Percentiles rank a stretch among this genome's conserved stretches.
phyloP scores from a whole-genome alignment of 495 filamentous ascomycete species.

The Penicillium flavigenum region DNA sequence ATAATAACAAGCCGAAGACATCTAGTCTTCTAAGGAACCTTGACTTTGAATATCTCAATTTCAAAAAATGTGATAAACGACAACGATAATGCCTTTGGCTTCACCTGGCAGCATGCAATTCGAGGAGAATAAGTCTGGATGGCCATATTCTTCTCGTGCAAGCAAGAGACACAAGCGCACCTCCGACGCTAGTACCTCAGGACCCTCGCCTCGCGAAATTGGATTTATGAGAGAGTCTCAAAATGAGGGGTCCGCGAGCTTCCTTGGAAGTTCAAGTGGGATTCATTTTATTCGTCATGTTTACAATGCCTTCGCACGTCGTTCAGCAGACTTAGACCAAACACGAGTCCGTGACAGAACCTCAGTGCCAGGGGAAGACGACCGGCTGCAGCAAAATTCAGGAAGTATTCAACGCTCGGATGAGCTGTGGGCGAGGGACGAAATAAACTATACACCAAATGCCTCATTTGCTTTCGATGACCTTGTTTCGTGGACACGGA shows the following conservation, averaged over 20 bases:
- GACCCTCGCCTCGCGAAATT: conserved; percentile 36
- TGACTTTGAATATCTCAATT: background rate
- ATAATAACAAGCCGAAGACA: no score
- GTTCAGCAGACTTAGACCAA: conserved; percentile 35
- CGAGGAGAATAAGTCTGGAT: conserved; percentile 23
- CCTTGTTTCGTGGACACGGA: conserved; percentile 39
- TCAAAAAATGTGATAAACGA: conserved; percentile 7
- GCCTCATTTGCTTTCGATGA: conserved; percentile 30
- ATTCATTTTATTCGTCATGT: conserved; percentile 52
- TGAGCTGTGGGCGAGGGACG: conserved; percentile 32
- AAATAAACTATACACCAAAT: conserved; percentile 23
- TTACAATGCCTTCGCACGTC: conserved; percentile 44
- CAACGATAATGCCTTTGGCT: conserved; percentile 21
- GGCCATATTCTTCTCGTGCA: conserved; percentile 21
- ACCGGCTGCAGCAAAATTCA: conserved; percentile 32
- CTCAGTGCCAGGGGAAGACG: conserved; percentile 49
- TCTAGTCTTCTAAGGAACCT: no score
- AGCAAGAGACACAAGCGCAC: conserved; percentile 36
- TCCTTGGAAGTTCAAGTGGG: conserved; percentile 52
- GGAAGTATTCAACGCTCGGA: conserved; percentile 15
- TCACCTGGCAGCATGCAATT: conserved; percentile 18
- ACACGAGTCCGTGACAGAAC: conserved; percentile 30
- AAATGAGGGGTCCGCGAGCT: conserved; percentile 37
- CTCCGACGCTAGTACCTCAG: conserved; percentile 20
- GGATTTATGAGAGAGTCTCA: conserved; percentile 42